phyloP scores from a whole-genome alignment of 176 grass and related monocot genomes.

The Triticum dicoccoides region DNA sequence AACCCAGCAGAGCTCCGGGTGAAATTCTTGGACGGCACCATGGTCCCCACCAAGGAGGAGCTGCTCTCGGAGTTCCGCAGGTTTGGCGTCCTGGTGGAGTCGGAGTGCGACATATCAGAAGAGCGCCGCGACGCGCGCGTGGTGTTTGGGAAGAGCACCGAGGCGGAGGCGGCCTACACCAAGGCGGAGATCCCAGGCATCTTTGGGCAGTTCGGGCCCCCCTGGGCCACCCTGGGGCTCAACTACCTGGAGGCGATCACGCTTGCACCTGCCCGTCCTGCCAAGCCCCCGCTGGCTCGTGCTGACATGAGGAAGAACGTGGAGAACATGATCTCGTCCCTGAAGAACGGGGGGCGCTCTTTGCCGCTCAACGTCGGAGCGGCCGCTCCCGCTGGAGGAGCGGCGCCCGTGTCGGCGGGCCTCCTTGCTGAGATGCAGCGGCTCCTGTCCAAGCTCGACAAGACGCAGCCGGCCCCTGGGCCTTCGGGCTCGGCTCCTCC shows the following conservation, averaged over 20 bases:
- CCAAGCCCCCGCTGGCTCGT: constrained; percentile 36
- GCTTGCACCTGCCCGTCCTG: not conserved
- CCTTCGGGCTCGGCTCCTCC: constrained; percentile 30
- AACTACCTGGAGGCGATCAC: constrained; percentile 19
- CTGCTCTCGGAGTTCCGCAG: constrained; percentile 51
- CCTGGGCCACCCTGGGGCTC: constrained; percentile 47
- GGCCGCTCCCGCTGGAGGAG: not conserved
- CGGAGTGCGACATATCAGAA: constrained; percentile 37
- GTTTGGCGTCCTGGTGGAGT: constrained; percentile 56
- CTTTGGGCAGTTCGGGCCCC: constrained; percentile 42
- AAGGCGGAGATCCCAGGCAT: constrained; percentile 38
- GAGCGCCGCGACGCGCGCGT: constrained; percentile 37
- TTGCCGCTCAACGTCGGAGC: not conserved
- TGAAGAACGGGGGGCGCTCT: not conserved
- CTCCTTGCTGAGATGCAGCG: constrained; percentile 73
- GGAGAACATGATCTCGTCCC: constrained; percentile 78
- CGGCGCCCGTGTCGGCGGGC: constrained; percentile 23
- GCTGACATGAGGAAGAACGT: constrained; percentile 72
- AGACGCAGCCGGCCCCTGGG: constrained; percentile 22
- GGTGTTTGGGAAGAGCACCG: constrained; percentile 51
- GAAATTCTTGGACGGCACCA: constrained; percentile 29
- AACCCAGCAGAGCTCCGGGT: constrained; percentile 57
- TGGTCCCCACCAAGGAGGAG: constrained; percentile 63
- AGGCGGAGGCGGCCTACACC: constrained; percentile 51
- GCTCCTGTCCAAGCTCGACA: constrained; percentile 70